These are phyloP conservation scores for Klebsormidium nitens DNA, from an alignment of 139 green algal genomes.

Conservation along the genomic window DNA sequence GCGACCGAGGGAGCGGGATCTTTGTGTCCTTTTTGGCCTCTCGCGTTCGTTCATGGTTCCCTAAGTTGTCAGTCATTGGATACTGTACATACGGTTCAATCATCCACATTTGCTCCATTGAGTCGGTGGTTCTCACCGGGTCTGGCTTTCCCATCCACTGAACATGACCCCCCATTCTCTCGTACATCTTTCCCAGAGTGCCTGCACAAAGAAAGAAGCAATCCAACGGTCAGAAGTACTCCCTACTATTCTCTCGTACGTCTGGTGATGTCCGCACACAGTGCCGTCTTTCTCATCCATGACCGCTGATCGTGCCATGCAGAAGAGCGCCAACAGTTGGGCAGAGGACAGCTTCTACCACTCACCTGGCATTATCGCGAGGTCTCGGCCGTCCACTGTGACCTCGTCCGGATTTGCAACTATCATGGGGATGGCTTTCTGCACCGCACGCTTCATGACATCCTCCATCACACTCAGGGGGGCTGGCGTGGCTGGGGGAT, in stretches of 20 bases:
- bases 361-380: constrained; percentile 32
- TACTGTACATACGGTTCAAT: constrained; percentile 13
- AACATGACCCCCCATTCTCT: constrained; percentile 27
- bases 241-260: background rate
- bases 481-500: background rate
- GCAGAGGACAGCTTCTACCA: no score
- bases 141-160: constrained; percentile 38
- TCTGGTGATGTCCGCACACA: no score
- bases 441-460: background rate
- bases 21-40: background rate
- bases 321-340: no score
- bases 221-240: background rate
- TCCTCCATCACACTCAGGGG: background rate
- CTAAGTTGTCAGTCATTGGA: constrained; percentile 10
- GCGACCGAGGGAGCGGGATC: constrained; percentile 5
- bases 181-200: constrained; percentile 24
- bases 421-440: constrained; percentile 56
- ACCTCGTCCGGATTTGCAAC: constrained; percentile 71
- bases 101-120: no score
- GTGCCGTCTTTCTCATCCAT: no score
- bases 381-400: constrained; percentile 26
- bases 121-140: constrained; percentile 12
- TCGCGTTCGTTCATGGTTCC: background rate
- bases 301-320: no score
- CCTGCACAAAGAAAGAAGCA: constrained; percentile 12